A percentile compares a stretch with the other conserved stretches of the same genome.
These are phyloP conservation scores for Berberis vulgaris DNA, from an alignment of 164 flowering plant genomes.

Conservation along the genomic window DNA sequence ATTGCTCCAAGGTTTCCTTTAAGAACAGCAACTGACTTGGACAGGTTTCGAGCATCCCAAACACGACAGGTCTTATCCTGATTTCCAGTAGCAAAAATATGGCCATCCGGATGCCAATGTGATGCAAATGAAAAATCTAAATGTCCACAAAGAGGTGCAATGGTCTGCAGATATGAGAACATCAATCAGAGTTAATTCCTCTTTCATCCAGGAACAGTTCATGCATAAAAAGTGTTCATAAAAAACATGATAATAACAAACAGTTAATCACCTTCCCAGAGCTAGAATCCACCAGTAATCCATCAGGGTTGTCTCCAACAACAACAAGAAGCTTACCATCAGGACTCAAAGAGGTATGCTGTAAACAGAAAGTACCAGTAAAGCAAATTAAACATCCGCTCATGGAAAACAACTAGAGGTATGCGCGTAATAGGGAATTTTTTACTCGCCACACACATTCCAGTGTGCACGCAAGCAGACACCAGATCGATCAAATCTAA, in stretches of 20 bases:
- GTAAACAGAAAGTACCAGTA: constrained; percentile 14
- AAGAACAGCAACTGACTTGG: constrained; percentile 58
- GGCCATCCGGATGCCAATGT: constrained; percentile 93
- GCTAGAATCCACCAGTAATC: constrained; percentile 59
- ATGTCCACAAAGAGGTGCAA: constrained; percentile 55
- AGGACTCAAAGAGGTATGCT: constrained; percentile 88
- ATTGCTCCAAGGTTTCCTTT: constrained; percentile 92
- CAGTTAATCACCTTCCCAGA: constrained; percentile 62
- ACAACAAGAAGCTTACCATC: constrained; percentile 68
- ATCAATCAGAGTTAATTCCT: neutral
- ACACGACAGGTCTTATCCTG: constrained; percentile 94
- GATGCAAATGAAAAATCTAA: constrained; percentile 92
- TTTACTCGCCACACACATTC: too few species aligned
- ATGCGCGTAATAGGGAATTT: too few species aligned
- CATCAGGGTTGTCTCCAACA: constrained; percentile 86
- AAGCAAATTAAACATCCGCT: neutral
- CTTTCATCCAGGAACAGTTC: neutral
- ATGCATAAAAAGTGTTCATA: neutral
- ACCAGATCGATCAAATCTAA: too few species aligned
- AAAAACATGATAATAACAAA: neutral
- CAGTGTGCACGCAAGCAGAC: too few species aligned
- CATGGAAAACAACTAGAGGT: too few species aligned
- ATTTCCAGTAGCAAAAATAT: constrained; percentile 84
- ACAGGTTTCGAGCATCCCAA: constrained; percentile 76
- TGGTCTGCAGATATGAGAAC: constrained; percentile 30